phyloP scores from a whole-genome alignment of 2,329 filamentous ascomycete genomes.

The Venturia pyrina region DNA sequence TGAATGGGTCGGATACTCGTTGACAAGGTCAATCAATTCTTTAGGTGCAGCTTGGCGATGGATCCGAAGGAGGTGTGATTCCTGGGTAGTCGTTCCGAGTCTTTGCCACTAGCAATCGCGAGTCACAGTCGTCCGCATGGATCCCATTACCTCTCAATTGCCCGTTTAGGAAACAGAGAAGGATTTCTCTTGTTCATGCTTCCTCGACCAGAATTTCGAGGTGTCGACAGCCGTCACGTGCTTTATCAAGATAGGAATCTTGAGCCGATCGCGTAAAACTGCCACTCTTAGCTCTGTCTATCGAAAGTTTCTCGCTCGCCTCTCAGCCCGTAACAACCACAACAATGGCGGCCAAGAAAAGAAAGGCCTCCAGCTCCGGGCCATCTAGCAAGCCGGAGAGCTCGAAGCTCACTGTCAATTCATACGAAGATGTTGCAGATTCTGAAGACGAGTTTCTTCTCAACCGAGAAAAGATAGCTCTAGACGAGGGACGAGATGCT shows the following conservation, averaged over 20 bases:
- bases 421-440: constrained; percentile 71
- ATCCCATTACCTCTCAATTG: neutral
- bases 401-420: constrained; percentile 7
- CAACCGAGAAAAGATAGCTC: constrained; percentile 72
- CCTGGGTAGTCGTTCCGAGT: neutral
- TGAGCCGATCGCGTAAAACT: neutral
- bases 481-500: constrained; percentile 69
- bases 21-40: neutral
- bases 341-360: constrained; percentile 9
- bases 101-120: neutral
- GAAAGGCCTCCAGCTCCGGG: constrained; percentile 8
- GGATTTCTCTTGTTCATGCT: neutral
- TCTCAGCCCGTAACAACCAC: neutral
- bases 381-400: neutral
- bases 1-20: neutral
- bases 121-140: neutral
- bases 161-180: neutral
- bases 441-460: constrained; percentile 91
- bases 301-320: neutral
- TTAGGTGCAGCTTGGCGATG: neutral
- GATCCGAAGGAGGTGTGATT: neutral
- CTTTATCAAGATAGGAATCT: neutral
- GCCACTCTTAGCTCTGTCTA: neutral
- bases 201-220: neutral
- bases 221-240: neutral